Conservation (phyloP, 306 rosid species). For the Fragaria ananassa region DNA sequence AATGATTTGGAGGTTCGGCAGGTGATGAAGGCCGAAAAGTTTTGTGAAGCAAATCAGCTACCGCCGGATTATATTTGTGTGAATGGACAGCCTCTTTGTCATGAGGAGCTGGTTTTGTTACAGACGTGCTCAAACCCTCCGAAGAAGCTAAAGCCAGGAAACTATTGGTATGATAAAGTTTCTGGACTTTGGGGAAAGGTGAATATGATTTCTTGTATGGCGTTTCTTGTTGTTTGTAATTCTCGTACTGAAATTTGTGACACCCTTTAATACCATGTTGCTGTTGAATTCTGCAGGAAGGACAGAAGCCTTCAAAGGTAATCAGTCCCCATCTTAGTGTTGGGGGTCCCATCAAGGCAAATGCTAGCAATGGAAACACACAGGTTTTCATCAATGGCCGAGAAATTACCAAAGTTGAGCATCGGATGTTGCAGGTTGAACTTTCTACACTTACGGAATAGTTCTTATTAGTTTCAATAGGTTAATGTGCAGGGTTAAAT, state of each 20-base stretch:
- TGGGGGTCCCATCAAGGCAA: constrained; percentile 71
- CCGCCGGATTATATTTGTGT: constrained; percentile 77
- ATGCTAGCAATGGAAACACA: constrained; percentile 94
- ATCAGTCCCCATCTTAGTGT: constrained; percentile 87
- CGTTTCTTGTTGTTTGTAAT: neutral
- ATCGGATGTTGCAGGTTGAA: constrained; percentile 94
- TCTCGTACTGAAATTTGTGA: constrained; percentile 6
- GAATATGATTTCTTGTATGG: constrained; percentile 25
- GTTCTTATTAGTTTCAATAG: constrained; percentile 18
- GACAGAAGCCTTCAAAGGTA: constrained; percentile 82
- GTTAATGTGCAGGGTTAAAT: constrained; percentile 14
- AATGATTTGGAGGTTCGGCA: constrained; percentile 85
- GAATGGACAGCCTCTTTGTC: constrained; percentile 72
- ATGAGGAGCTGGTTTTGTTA: constrained; percentile 64
- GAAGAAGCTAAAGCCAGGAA: constrained; percentile 87
- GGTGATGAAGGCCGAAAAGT: constrained; percentile 79
- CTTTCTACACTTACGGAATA: constrained; percentile 17
- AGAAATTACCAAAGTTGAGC: constrained; percentile 88
- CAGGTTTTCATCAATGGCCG: constrained; percentile 93
- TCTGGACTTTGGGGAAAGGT: constrained; percentile 99
- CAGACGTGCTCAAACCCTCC: constrained; percentile 82
- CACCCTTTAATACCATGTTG: constrained; percentile 23
- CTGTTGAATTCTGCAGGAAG: constrained; percentile 62
- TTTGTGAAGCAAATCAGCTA: constrained; percentile 87
- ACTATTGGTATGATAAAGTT: constrained; percentile 97